Percentiles rank a stretch among this genome's conserved stretches.
Conservation (phyloP, 495 filamentous ascomycete species). For the Hypomontagnella submonticulosa region DNA sequence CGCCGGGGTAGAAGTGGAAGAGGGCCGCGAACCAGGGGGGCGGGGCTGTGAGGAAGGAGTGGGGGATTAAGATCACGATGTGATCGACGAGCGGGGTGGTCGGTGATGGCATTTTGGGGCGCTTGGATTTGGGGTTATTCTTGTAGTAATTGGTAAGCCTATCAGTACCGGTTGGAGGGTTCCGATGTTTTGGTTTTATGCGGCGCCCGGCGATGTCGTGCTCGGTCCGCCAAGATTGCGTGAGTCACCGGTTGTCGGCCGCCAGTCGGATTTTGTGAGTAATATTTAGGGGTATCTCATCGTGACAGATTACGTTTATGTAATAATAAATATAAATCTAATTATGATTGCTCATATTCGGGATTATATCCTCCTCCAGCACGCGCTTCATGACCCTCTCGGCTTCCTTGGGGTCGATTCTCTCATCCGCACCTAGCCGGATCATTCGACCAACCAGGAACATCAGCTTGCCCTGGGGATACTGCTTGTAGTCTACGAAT, state of each 20-base stretch:
- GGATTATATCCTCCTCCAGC: conserved; percentile 53
- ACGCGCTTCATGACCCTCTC: conserved; percentile 70
- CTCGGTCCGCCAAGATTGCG: conserved; percentile 30
- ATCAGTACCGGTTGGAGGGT: neutral
- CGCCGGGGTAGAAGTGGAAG: conserved; percentile 67
- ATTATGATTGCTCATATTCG: conserved; percentile 22
- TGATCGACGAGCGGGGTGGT: conserved; percentile 60
- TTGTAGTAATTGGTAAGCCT: neutral
- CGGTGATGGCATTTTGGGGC: conserved; percentile 17
- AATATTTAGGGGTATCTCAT: conserved; percentile 21
- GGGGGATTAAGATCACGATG: conserved; percentile 66
- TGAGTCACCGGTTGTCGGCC: conserved; percentile 34
- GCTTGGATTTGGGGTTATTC: neutral
- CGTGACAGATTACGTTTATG: conserved; percentile 1
- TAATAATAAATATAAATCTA: conserved; percentile 8
- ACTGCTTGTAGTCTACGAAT: conserved; percentile 71
- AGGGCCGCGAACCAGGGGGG: conserved; percentile 60
- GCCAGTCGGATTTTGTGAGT: conserved; percentile 9
- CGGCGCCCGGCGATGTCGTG: conserved; percentile 24
- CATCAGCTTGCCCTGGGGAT: conserved; percentile 76
- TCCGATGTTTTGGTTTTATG: conserved; percentile 6
- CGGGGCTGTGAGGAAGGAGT: conserved; percentile 49
- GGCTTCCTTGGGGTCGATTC: conserved; percentile 79
- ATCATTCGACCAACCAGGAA: conserved; percentile 96
- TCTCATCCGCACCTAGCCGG: conserved; percentile 75